Base-by-base conservation (phyloP, 768 basidiomycete genomes). In the Phlebiopsis flavidoalba region DNA sequence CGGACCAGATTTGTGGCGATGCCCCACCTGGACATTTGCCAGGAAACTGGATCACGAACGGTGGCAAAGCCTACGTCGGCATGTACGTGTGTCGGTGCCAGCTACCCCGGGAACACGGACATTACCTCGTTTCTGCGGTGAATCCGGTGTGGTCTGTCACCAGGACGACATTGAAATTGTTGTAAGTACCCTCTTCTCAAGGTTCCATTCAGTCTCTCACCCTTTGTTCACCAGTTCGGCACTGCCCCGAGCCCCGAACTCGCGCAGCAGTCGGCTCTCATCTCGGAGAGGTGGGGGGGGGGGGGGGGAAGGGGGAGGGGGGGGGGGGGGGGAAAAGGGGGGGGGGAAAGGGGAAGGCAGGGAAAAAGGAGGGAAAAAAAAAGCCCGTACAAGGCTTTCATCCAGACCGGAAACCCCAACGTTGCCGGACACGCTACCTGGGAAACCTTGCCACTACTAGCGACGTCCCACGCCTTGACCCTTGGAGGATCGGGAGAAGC, bases 141-240 rank as follows among this genome's bases (percentile, higher is more conserved):
- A 79, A 64, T 37, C 76, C 33, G 86, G 84, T 37, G 71, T 75
- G 35, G 85, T 91, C 43, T 92, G 90, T 72, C 90, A 91, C 70
- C 81, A 91, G 70, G 91, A 92, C 69, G 91, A 93, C 67, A 92
- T 93, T 61, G 74, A 86, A 75, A 85, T 89, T 69, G 81, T 92
- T 61, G 87, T 87, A 74, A 60, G 86, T 80, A 1, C 22, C 47
- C 26, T 24, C 33, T 19, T 21, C 48, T 61, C 43, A 46, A 24
- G 8, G 15, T 3, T 48, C 46, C 47, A 45, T 40, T 46, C 57
- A 53, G 58, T 57, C 53, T 57, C 31, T 48, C 79, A 75, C 80
- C 80, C 65, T 21, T 57, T 46, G 24, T 65, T 65, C 60, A 40
- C 37, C 63, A 73, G 70, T 77, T 79, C 58, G 88, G 87, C 57